These are phyloP conservation scores for Corymbia maculata DNA, from an alignment of 345 rosid species.

Conservation along the genomic window DNA sequence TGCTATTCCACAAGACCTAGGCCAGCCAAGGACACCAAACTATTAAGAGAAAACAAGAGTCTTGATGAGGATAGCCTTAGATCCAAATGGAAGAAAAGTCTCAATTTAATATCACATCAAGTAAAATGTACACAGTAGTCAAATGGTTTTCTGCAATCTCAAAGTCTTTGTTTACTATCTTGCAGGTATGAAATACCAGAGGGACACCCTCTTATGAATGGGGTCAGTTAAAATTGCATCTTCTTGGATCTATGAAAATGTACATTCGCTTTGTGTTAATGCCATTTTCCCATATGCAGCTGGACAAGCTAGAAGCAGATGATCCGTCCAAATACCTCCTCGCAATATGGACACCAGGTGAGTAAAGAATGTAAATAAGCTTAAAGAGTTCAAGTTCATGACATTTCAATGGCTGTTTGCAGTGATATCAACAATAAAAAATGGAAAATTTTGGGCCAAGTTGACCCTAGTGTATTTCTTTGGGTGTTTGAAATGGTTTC, in stretches of 20 bases:
- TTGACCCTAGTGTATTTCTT: not conserved
- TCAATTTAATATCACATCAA: not conserved
- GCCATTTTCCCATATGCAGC: slow-evolving; percentile 27
- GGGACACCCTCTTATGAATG: slow-evolving; percentile 64
- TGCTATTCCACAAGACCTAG: not conserved
- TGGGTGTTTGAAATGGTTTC: not conserved
- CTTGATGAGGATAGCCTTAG: not conserved
- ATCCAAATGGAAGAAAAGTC: not conserved
- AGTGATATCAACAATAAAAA: not conserved
- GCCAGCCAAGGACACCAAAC: not conserved
- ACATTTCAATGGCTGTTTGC: not conserved
- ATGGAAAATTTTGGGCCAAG: not conserved
- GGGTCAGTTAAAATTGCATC: slow-evolving; percentile 38
- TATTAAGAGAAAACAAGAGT: not conserved
- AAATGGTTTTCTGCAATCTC: not conserved
- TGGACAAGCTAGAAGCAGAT: slow-evolving; percentile 70
- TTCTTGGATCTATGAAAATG: not conserved
- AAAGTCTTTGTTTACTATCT: slow-evolving; percentile 1
- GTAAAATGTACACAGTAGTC: not conserved
- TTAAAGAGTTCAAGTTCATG: not conserved
- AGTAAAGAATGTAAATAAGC: not conserved
- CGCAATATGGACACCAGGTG: slow-evolving; percentile 99
- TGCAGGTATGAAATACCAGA: slow-evolving; percentile 92
- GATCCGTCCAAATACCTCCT: slow-evolving; percentile 84
- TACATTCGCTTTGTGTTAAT: not conserved